phyloP scores from a whole-genome alignment of 805 yeast species.

The Saturnispora silvae region DNA sequence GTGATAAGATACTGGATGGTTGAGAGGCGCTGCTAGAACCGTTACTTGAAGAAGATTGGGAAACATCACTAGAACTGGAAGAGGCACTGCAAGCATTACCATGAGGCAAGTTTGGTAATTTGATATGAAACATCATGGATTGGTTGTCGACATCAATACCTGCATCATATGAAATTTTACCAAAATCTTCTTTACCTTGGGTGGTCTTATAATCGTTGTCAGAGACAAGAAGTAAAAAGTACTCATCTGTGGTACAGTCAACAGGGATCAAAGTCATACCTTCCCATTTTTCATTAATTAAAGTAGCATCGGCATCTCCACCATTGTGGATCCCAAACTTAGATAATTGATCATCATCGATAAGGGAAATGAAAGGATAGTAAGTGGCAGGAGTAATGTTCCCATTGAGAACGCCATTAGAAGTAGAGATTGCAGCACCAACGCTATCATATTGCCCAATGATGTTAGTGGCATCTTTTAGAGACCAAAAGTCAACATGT shows the following conservation, averaged over 20 bases:
- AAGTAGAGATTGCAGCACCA: conserved; percentile 17
- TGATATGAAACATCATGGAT: conserved; percentile 22
- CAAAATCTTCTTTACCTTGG: conserved; percentile 21
- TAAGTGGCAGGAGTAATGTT: conserved; percentile 20
- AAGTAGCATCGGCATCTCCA: conserved; percentile 18
- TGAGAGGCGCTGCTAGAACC: background rate
- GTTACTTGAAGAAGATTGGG: background rate
- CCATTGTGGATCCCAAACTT: conserved; percentile 27
- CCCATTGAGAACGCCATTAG: conserved; percentile 18
- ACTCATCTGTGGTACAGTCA: conserved; percentile 24
- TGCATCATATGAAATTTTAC: conserved; percentile 19
- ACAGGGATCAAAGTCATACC: conserved; percentile 24
- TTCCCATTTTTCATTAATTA: conserved; percentile 27
- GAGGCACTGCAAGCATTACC: background rate
- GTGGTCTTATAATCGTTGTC: conserved; percentile 26
- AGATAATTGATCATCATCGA: conserved; percentile 18
- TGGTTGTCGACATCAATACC: conserved; percentile 23
- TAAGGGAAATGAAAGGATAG: conserved; percentile 20
- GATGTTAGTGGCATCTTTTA: conserved; percentile 23
- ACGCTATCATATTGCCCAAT: conserved; percentile 21
- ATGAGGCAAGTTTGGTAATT: conserved; percentile 15
- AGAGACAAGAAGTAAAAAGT: conserved; percentile 19
- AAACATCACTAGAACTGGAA: too few species aligned
- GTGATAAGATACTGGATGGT: background rate
- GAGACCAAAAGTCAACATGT: conserved; percentile 22